Percentiles rank a stretch among this genome's conserved stretches.
Conservation (phyloP, 2,329 filamentous ascomycete species). For the Phialocephala sp. region DNA sequence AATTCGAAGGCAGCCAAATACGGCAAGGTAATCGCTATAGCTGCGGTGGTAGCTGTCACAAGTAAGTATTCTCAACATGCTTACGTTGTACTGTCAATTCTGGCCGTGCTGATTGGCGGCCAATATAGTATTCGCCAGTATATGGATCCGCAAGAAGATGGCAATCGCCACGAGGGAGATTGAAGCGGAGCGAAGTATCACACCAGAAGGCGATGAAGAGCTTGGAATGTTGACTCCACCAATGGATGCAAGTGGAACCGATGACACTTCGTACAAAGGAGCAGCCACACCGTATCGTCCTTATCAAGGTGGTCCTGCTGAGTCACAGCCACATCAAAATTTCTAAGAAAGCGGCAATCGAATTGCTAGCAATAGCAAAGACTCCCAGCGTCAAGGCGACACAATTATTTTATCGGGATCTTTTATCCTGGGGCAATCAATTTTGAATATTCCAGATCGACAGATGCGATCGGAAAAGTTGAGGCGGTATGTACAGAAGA, state of each 20-base stretch:
- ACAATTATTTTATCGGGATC: no score
- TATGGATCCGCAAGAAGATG: constrained; percentile 29
- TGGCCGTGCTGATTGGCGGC: not conserved
- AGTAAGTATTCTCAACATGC: not conserved
- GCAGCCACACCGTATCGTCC: not conserved
- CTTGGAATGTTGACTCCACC: constrained; percentile 16
- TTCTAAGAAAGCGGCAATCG: no score
- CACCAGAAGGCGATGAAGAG: constrained; percentile 23
- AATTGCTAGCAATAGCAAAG: no score
- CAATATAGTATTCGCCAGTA: constrained; percentile 20
- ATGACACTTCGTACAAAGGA: constrained; percentile 8
- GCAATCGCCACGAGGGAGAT: constrained; percentile 20
- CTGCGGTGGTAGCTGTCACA: constrained; percentile 22
- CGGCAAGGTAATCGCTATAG: constrained; percentile 26
- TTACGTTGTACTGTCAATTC: not conserved
- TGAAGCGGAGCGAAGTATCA: constrained; percentile 20
- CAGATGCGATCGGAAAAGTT: no score
- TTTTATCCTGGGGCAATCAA: no score
- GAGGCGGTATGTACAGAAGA: no score
- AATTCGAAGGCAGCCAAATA: constrained; percentile 26
- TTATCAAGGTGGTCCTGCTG: not conserved
- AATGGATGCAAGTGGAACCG: not conserved
- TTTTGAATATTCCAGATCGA: no score
- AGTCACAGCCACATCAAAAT: no score
- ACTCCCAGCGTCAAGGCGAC: no score